phyloP scores from a whole-genome alignment of 306 rosid species.

The Cucurbita argyrosperma region DNA sequence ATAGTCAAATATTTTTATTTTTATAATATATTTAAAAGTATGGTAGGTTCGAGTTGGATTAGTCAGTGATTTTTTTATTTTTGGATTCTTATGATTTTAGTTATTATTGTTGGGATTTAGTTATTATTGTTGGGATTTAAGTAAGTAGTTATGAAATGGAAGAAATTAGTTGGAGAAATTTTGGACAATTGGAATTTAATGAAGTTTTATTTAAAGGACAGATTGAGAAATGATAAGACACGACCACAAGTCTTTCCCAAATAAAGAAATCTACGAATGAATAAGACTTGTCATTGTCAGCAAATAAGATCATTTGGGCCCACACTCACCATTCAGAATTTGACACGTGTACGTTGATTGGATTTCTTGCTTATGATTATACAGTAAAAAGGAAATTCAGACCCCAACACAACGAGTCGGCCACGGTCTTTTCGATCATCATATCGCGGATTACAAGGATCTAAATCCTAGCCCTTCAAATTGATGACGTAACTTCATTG shows the following conservation, averaged over 20 bases:
- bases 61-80: too few relatives aligned
- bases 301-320: background rate
- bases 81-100: too few relatives aligned
- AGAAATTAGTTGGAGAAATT: background rate
- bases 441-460: background rate
- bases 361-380: background rate
- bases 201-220: background rate
- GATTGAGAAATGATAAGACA: background rate
- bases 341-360: background rate
- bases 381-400: background rate
- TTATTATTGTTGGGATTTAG: too few relatives aligned
- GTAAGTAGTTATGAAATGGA: background rate
- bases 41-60: too few relatives aligned
- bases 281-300: background rate
- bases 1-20: too few relatives aligned
- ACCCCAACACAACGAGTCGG: background rate
- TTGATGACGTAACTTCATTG: background rate
- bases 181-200: background rate
- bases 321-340: background rate
- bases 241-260: background rate
- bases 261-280: background rate
- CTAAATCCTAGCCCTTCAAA: background rate
- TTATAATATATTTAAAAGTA: too few relatives aligned
- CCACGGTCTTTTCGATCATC: conserved; percentile 1
- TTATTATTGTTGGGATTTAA: too few relatives aligned